Base-by-base conservation (phyloP, 2,329 filamentous ascomycete species). In the Lecanosticta acicola region DNA sequence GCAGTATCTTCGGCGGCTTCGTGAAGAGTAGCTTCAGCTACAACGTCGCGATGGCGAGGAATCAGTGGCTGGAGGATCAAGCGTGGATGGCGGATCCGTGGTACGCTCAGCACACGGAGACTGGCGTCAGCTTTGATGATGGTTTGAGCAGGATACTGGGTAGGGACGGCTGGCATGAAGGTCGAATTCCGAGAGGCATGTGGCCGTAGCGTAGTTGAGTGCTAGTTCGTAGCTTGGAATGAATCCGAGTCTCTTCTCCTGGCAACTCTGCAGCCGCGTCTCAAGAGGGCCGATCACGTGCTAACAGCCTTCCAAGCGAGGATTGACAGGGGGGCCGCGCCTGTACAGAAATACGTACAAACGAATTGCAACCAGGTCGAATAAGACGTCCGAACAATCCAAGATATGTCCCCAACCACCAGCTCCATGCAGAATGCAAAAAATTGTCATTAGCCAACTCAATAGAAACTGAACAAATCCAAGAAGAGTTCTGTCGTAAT, bases 11-110 rank as follows among this genome's bases (percentile, higher is more conserved):
- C 46, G 66, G 66, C 1, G 74, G 74, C 0, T 61, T 70, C 8
- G 67, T 69, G 7, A 68, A 68, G 56, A 73, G 70, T 46, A 67
- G 63, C 48, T 74, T 76, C 43, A 67, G 68, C 11, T 76, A 72
- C 67, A 71, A 71, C 44, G 55, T 77, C 13, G 72, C 71, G 8
- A 54, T 75, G 49, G 62, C 66, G 18, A 65, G 73, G 61, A 63
- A 40, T 52, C 59, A 63, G 53, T 57, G 57, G 49, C 38, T 57
- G 32, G 56, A 56, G 41, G 57, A 59, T 46, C 39, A 54, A 13
- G 61, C 54, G 4, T 32, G 49, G 16, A 49, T 57, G 37, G 45
- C 48, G 19, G 24, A 62, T 43, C 57, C 57, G 32, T 59, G 52
- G 55, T 37, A 38, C 29, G 57, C 55, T 29, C 40, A 45, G 50